Percentiles rank a stretch among this genome's conserved stretches.
These are phyloP conservation scores for Trichophyton schoenleinii DNA, from an alignment of 2,329 filamentous ascomycete genomes.

Conservation along the genomic window DNA sequence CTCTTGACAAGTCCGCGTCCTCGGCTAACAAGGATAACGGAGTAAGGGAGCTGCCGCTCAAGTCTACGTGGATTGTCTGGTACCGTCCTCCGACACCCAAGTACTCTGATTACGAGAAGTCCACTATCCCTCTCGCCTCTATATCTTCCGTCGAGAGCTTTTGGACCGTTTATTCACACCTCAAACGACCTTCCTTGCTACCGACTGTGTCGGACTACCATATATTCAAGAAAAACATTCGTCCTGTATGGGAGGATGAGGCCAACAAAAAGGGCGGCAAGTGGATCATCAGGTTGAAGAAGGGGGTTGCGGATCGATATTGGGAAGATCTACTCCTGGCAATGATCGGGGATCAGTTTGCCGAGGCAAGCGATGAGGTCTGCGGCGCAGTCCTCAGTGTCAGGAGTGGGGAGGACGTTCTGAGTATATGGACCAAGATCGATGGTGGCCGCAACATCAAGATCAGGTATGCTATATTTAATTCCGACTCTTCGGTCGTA, in stretches of 20 bases:
- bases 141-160: constrained; percentile 81
- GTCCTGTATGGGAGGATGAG: constrained; percentile 96
- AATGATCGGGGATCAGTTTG: constrained; percentile 86
- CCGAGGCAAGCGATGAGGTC: constrained; percentile 82
- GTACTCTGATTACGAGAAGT: constrained; percentile 97
- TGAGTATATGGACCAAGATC: constrained; percentile 95
- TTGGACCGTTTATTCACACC: constrained; percentile 74
- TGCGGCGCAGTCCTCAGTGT: constrained; percentile 92
- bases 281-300: constrained; percentile 94
- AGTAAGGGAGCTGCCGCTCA: constrained; percentile 49
- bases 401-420: constrained; percentile 86
- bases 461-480: constrained; percentile 57
- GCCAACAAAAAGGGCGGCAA: constrained; percentile 94
- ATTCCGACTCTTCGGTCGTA: background rate
- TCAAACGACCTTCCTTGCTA: constrained; percentile 76
- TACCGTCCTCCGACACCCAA: constrained; percentile 94
- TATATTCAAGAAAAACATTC: constrained; percentile 90
- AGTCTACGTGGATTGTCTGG: constrained; percentile 91
- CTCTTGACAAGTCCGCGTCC: constrained; percentile 22
- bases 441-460: constrained; percentile 89
- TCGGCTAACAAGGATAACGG: constrained; percentile 17
- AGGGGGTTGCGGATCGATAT: constrained; percentile 89
- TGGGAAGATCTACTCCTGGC: constrained; percentile 91
- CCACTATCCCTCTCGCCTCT: constrained; percentile 70
- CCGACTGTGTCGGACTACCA: constrained; percentile 95